Evolutionary conservation across 2,329 filamentous ascomycete species (phyloP), one percentile per base, ranked within the genome.

Genomic region (Lasiodiplodia sp.): DNA sequence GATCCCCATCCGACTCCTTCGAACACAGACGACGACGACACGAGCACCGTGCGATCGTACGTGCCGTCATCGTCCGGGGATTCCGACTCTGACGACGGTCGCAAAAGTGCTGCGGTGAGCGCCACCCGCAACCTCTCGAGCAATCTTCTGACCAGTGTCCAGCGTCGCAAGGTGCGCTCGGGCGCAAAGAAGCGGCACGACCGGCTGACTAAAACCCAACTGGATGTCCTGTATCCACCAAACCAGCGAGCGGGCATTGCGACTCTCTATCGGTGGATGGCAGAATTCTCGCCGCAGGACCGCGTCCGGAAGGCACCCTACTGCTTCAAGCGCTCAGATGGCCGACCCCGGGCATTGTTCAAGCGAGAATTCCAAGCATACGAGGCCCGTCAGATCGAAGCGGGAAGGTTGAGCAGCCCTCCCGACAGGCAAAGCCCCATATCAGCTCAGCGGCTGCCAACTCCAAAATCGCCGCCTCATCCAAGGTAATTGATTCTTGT

Each of bases 241-340:
- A 52, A 28, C 12, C 2, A 52, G 8, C 60, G 60, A 12, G 60
- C 51, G 5, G 2, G 14, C 2, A 64, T 64, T 31, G 28, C 4
- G 7, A 21, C 25, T 8, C 16, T 64, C 3, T 64, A 64, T 23
- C 44, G n/a, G 7, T 64, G 60, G 60, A 52, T 8, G 18, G 14
- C 51, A 12, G 12, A 37, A 16, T 16, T 34, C 12, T 25, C 60
- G 2, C 28, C 31, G 21, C 34, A 6, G 12, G 60, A 64, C 11
- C 60, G 60, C n/a, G 8, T 14, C 12, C 3, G 11, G 3, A 52
- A n/a, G 25, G 60, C 60, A 25, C 60, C 60, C 2, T 64, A 64
- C 47, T 64, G 60, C 31, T 64, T 64, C 28, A 37, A 31, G 38
- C 5, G 11, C 16, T 52, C 28, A 2, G 47, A 64, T 25, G 60